A percentile compares a stretch with the other conserved stretches of the same genome.
phyloP scores from a whole-genome alignment of 768 basidiomycete genomes.

The Suillus paluster region DNA sequence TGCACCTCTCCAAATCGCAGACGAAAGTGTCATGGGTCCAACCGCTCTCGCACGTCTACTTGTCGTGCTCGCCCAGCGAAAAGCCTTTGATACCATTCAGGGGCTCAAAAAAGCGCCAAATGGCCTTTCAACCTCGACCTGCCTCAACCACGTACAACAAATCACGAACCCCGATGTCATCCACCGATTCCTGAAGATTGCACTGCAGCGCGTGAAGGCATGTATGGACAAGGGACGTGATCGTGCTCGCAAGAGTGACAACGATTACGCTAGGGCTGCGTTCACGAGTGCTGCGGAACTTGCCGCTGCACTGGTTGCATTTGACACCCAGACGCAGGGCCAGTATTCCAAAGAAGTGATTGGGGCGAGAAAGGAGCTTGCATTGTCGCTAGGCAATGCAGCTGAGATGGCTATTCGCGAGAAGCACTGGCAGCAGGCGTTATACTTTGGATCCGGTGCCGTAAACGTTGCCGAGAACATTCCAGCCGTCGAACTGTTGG shows the following conservation, averaged over 20 bases:
- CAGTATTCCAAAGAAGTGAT: conserved; percentile 21
- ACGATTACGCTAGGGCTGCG: conserved; percentile 25
- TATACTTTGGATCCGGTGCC: conserved; percentile 29
- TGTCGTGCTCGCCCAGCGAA: conserved; percentile 33
- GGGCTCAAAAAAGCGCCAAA: conserved; percentile 26
- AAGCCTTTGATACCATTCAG: conserved; percentile 23
- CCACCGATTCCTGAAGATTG: conserved; percentile 24
- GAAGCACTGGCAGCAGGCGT: conserved; percentile 24
- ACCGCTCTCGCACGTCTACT: conserved; percentile 32
- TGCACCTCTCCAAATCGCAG: conserved; percentile 22
- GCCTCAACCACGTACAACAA: conserved; percentile 29
- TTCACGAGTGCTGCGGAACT: conserved; percentile 38
- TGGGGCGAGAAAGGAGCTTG: conserved; percentile 33
- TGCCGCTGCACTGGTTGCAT: conserved; percentile 34
- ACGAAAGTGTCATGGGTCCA: conserved; percentile 31
- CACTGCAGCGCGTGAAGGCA: conserved; percentile 22
- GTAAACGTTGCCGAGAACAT: conserved; percentile 24
- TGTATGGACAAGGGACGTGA: conserved; percentile 28
- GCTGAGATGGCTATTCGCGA: conserved; percentile 40
- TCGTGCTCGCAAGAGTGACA: conserved; percentile 17
- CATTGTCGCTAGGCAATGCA: conserved; percentile 38
- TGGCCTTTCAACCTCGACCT: conserved; percentile 22
- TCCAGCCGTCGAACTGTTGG: conserved; percentile 19
- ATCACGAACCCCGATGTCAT: conserved; percentile 29
- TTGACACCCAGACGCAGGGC: conserved; percentile 34